Base-by-base conservation (phyloP, 2,329 filamentous ascomycete species). In the Cladorrhinum sp. region DNA sequence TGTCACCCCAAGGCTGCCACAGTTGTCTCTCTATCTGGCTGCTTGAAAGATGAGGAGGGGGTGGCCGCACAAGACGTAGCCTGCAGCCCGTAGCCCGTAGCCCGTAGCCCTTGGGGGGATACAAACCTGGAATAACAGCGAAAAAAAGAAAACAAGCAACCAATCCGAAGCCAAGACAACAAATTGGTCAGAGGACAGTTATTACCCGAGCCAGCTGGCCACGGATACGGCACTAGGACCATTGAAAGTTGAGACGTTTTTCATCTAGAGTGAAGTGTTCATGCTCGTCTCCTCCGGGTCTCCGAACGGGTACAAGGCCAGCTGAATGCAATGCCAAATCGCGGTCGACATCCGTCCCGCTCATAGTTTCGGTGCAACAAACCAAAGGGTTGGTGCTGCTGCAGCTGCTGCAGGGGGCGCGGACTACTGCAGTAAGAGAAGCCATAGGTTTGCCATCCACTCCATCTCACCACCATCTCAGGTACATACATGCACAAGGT, bases 1-100 rank as follows among this genome's bases (percentile, higher is more conserved):
- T 65, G 59, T 24, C 51, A 63, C 61, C 57, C n/a, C 23, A 24
- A 57, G 18, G 27, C 38, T 52, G 54, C 25, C 38, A 29, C 4
- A 38, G 61, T 23, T 57, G 55, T 55, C 20, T 25, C n/a, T 54
- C 50, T 54, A 45, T 41, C 5, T 41, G 36, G 16, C 36, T 41
- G 10, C 4, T 22, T 18, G 45, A 50, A 45, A 55, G 29, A 62
- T 24, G 24, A 10, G 12, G 48, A 36, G 60, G 60, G 56, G 54
- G 45, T 48, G 50, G 60, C 53, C 38, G 50, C 45, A 58, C 25
- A 38, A 16, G 36, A 3, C 22, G 27, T 8, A n/a, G 25, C 22
- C 20, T 10, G 2, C 24, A 56, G 59, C 56, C 59, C 45, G 55
- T 52, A 50, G 50, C 52, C 32, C 25, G 25, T 50, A n/a, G n/a